phyloP scores from a whole-genome alignment of 441 rosid genomes.

The Pelargonium cotyledonis region DNA sequence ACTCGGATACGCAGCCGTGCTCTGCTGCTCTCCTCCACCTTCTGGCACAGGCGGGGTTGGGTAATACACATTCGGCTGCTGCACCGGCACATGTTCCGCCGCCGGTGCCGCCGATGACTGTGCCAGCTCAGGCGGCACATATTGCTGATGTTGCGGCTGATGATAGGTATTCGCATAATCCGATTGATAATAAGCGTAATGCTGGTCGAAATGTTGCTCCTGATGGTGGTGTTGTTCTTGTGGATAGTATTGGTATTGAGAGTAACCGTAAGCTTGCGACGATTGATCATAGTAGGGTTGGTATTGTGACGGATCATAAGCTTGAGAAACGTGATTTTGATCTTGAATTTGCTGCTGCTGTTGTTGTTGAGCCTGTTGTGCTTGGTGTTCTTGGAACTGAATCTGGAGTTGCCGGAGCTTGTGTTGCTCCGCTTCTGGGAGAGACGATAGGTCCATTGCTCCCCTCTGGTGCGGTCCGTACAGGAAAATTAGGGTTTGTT shows the following conservation, averaged over 20 bases:
- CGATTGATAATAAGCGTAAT: constrained; percentile 13
- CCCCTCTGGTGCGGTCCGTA: neutral
- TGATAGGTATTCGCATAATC: constrained; percentile 11
- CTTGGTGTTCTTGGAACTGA: constrained; percentile 11
- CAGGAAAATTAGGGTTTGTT: neutral
- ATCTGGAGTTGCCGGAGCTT: constrained; percentile 3
- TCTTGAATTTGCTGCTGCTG: constrained; percentile 10
- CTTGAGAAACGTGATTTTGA: constrained; percentile 14
- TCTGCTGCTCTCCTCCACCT: constrained; percentile 7
- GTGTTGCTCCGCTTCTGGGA: constrained; percentile 15
- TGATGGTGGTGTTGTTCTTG: constrained; percentile 10
- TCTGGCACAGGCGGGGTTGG: neutral
- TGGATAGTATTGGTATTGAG: constrained; percentile 14
- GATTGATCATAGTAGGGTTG: neutral
- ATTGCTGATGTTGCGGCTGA: constrained; percentile 8
- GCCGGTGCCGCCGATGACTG: constrained; percentile 4
- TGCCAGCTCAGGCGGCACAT: neutral
- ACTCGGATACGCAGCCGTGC: constrained; percentile 16
- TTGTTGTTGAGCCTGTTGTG: constrained; percentile 6
- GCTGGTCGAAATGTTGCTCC: constrained; percentile 5
- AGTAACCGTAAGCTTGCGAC: constrained; percentile 15
- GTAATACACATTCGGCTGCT: constrained; percentile 3
- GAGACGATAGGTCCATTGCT: constrained; percentile 20
- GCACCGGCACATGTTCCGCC: neutral
- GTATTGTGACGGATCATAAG: constrained; percentile 7